Percentiles rank a stretch among this genome's conserved stretches.
Conservation (phyloP, 495 filamentous ascomycete species). For the Rostrohypoxylon terebratum region DNA sequence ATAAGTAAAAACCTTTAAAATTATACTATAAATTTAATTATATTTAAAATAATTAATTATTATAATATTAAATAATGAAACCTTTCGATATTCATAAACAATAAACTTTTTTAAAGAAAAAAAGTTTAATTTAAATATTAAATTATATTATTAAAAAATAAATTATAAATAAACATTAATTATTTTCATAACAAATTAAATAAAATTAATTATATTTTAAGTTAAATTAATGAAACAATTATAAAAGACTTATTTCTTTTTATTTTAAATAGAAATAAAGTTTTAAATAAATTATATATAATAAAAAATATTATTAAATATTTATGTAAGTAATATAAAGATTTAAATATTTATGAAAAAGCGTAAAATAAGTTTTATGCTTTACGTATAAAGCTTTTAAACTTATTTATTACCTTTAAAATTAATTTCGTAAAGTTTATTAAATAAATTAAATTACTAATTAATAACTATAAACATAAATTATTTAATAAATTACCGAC, state of each 20-base stretch:
- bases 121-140: too few species aligned
- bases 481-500: background rate
- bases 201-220: background rate
- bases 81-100: too few species aligned
- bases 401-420: too few species aligned
- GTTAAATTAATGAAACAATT: background rate
- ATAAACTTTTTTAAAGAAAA: too few species aligned
- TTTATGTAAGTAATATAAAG: background rate
- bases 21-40: too few species aligned
- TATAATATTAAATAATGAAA: background rate
- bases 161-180: background rate
- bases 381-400: too few species aligned
- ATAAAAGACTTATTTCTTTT: background rate
- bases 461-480: too few species aligned
- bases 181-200: background rate
- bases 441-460: too few species aligned
- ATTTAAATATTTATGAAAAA: background rate
- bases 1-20: too few species aligned
- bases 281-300: background rate
- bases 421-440: too few species aligned
- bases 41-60: too few species aligned
- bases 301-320: background rate
- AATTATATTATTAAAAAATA: background rate
- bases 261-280: background rate
- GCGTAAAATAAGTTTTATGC: background rate